Conservation (phyloP, 331 rosid genomes). For the Arachis monticola region DNA sequence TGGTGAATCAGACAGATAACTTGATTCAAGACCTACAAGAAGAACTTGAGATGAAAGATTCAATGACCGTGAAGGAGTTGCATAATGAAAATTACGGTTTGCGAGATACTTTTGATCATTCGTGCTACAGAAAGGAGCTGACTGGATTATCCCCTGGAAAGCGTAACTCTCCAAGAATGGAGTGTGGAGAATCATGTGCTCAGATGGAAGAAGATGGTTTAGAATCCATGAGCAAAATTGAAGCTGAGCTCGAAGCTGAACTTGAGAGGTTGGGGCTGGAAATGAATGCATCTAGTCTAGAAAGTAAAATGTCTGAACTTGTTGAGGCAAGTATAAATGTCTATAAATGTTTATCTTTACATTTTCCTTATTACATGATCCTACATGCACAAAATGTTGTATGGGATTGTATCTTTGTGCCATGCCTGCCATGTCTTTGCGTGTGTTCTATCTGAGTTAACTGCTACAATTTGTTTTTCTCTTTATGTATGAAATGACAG, state of each 20-base stretch:
- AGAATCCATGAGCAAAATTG: constrained; percentile 77
- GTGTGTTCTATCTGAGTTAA: background rate
- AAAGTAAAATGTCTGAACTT: constrained; percentile 52
- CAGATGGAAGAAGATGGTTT: constrained; percentile 63
- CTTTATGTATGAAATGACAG: constrained; percentile 21
- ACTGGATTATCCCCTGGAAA: constrained; percentile 55
- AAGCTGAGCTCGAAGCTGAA: constrained; percentile 98
- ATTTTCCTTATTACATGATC: constrained; percentile 2
- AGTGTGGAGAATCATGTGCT: constrained; percentile 43
- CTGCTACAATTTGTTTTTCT: background rate
- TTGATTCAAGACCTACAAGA: constrained; percentile 90
- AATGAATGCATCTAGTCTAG: constrained; percentile 56
- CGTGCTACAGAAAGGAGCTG: constrained; percentile 48
- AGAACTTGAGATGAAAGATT: constrained; percentile 89
- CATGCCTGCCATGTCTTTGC: background rate
- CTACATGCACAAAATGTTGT: constrained; percentile 5
- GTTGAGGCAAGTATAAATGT: constrained; percentile 60
- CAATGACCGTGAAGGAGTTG: constrained; percentile 80
- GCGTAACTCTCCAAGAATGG: constrained; percentile 45
- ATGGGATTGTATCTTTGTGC: background rate
- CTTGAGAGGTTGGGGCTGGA: constrained; percentile 84
- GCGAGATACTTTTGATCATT: constrained; percentile 55
- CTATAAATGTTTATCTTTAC: constrained; percentile 13
- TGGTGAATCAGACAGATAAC: constrained; percentile 73
- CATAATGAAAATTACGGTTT: constrained; percentile 65